phyloP scores from a whole-genome alignment of 306 rosid species.

The Begonia fuchsioides region DNA sequence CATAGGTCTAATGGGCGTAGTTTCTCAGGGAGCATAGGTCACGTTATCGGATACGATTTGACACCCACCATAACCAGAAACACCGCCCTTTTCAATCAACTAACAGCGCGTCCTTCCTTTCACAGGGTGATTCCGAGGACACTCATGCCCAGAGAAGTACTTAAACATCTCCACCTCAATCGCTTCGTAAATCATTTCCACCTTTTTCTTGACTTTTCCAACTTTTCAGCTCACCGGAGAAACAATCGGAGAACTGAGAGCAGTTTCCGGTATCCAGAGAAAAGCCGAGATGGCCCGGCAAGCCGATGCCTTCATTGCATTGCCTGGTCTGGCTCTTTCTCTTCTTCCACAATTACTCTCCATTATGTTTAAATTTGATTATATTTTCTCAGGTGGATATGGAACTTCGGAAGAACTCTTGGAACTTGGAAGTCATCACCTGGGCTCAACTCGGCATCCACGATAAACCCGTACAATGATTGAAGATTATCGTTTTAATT shows the following conservation, averaged over 20 bases:
- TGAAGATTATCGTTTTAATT: not conserved
- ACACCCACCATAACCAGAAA: no score
- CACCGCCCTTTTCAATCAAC: not conserved
- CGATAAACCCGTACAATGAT: conserved; percentile 54
- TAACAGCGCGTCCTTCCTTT: not conserved
- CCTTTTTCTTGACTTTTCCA: not conserved
- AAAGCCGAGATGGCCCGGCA: conserved; percentile 93
- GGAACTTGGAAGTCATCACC: conserved; percentile 77
- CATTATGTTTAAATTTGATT: no score
- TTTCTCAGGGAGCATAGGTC: conserved; percentile 85
- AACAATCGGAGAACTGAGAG: conserved; percentile 73
- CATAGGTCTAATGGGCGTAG: conserved; percentile 81
- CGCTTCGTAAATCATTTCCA: not conserved
- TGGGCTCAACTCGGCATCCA: conserved; percentile 97
- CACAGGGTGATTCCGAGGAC: conserved; percentile 81
- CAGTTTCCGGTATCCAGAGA: conserved; percentile 77
- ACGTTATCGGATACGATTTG: conserved; percentile 63
- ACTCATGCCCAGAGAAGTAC: conserved; percentile 86
- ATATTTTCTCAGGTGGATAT: conserved; percentile 48
- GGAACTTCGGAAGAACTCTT: conserved; percentile 82
- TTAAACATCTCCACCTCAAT: not conserved
- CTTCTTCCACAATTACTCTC: no score
- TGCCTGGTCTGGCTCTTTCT: conserved; percentile 56
- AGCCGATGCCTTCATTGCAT: conserved; percentile 86
- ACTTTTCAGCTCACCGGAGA: conserved; percentile 67